Percentiles rank a stretch among this genome's conserved stretches.
Conservation (phyloP, 2,329 filamentous ascomycete species). For the Penicillium occitanis region DNA sequence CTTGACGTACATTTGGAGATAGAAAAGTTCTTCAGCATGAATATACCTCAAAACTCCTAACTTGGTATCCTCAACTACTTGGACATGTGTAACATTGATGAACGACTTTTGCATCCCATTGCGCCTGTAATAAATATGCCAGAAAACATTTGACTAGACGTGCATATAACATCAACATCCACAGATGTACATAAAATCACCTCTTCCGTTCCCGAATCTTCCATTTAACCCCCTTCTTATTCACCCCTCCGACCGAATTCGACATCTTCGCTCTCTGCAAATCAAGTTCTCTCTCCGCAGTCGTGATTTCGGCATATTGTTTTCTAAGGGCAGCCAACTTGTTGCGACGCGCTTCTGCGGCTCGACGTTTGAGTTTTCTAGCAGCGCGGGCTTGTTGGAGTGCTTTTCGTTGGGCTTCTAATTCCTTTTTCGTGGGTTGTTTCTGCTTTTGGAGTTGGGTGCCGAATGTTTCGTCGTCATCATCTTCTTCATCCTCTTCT, state of each 20-base stretch:
- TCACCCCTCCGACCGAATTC: slow-evolving; percentile 59
- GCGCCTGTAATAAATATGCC: not conserved
- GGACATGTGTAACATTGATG: not conserved
- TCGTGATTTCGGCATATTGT: slow-evolving; percentile 55
- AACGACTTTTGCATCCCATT: slow-evolving; percentile 2
- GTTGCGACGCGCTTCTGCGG: slow-evolving; percentile 49
- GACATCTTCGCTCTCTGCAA: slow-evolving; percentile 62
- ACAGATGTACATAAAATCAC: slow-evolving; percentile 30
- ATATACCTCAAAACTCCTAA: not conserved
- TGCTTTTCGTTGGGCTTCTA: slow-evolving; percentile 44
- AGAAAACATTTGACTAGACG: not conserved
- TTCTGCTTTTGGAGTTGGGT: slow-evolving; percentile 25
- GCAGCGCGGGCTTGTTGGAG: slow-evolving; percentile 40
- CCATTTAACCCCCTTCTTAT: slow-evolving; percentile 65
- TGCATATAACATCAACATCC: not conserved
- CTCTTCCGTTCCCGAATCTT: slow-evolving; percentile 63
- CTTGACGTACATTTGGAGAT: not conserved
- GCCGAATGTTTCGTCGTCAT: slow-evolving; percentile 25
- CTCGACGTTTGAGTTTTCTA: slow-evolving; percentile 50
- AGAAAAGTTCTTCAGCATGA: not conserved
- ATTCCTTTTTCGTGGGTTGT: slow-evolving; percentile 37
- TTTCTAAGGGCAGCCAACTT: slow-evolving; percentile 55
- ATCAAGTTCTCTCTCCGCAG: slow-evolving; percentile 58
- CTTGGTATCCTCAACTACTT: not conserved
- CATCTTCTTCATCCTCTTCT: slow-evolving; percentile 26